These are phyloP conservation scores for Pharnaceum exiguum DNA, from an alignment of 148 eudicot genomes.

Conservation along the genomic window DNA sequence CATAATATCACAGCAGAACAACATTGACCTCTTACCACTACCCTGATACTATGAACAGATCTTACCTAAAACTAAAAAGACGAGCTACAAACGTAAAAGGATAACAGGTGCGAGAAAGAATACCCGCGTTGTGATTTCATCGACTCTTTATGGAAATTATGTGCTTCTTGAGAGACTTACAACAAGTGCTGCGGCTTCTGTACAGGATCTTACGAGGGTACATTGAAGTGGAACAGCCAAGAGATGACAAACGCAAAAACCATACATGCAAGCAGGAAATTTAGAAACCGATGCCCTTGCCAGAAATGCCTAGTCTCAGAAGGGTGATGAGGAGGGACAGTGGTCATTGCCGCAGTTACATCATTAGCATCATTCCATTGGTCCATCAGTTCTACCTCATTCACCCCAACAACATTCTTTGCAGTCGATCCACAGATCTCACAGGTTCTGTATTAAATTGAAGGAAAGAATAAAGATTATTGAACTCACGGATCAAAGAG, in stretches of 20 bases:
- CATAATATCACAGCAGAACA: neutral
- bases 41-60: constrained; percentile 19
- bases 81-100: neutral
- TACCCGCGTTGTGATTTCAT: constrained; percentile 1
- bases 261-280: constrained; percentile 84
- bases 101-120: neutral
- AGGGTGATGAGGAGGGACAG: constrained; percentile 20
- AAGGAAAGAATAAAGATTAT: neutral
- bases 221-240: constrained; percentile 92
- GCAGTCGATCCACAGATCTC: constrained; percentile 89
- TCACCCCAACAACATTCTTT: constrained; percentile 56
- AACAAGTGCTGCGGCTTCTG: constrained; percentile 9
- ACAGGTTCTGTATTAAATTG: constrained; percentile 45
- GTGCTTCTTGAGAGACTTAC: neutral
- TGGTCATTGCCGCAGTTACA: constrained; percentile 20
- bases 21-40: constrained; percentile 2
- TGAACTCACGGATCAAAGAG: neutral
- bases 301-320: constrained; percentile 61
- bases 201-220: constrained; percentile 43
- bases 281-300: constrained; percentile 83
- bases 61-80: constrained; percentile 10
- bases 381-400: constrained; percentile 46
- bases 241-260: constrained; percentile 93
- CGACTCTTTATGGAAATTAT: neutral
- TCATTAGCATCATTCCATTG: constrained; percentile 65